These are phyloP conservation scores for Xylariaceae sp. DNA, from an alignment of 2,329 filamentous ascomycete species.

Conservation along the genomic window DNA sequence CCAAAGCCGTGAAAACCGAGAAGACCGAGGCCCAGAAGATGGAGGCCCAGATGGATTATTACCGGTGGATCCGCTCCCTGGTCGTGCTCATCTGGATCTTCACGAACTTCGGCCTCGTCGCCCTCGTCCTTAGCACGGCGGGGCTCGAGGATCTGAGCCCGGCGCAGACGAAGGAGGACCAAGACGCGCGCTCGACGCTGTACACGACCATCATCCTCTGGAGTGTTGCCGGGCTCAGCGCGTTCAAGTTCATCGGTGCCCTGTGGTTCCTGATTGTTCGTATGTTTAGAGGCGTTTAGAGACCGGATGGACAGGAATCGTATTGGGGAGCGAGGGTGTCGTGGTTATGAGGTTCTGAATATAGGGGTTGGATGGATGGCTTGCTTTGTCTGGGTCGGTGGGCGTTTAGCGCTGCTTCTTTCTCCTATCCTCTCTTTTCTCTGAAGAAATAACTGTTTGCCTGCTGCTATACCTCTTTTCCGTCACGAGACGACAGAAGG, in stretches of 20 bases:
- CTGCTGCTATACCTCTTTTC: no score
- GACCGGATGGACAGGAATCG: not conserved
- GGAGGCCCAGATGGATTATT: conserved; percentile 96
- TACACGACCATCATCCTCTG: conserved; percentile 86
- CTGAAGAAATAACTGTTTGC: no score
- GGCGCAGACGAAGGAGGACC: conserved; percentile 39
- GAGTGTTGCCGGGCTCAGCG: conserved; percentile 77
- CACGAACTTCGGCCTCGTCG: conserved; percentile 82
- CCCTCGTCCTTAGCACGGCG: conserved; percentile 79
- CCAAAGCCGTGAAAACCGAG: conserved; percentile 59
- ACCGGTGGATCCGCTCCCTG: conserved; percentile 87
- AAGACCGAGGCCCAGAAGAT: conserved; percentile 51
- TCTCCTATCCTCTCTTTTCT: not conserved
- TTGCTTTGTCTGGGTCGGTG: no score
- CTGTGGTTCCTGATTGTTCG: conserved; percentile 89
- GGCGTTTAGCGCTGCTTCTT: not conserved
- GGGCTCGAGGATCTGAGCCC: conserved; percentile 66
- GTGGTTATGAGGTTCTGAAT: no score
- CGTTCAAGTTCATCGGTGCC: conserved; percentile 82
- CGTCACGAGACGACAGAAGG: no score
- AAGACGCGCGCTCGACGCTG: conserved; percentile 59
- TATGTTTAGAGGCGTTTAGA: conserved; percentile 69
- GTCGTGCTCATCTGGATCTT: conserved; percentile 97
- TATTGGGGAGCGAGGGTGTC: not conserved
- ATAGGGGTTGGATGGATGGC: no score